Evolutionary conservation across 2,329 filamentous ascomycete genomes (phyloP).

Genomic region (Colletotrichum scovillei): DNA sequence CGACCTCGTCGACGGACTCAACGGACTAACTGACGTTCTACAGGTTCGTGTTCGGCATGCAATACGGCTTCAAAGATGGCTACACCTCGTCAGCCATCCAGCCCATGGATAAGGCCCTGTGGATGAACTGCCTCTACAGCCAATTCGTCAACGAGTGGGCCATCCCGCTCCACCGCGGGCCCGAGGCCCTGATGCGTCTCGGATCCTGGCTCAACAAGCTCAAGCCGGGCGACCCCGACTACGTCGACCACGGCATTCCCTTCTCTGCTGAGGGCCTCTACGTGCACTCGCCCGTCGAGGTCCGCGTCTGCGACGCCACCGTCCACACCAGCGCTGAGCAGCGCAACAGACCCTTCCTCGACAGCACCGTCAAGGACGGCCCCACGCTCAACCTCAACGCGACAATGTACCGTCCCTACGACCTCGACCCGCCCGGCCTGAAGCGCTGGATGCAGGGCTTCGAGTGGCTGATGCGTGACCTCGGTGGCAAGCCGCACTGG

Average conservation of each 20-base stretch:
- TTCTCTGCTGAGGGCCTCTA: constrained; percentile 83
- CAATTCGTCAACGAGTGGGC: constrained; percentile 99
- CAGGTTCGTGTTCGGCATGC: constrained; percentile 95
- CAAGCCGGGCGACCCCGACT: constrained; percentile 70
- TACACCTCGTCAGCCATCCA: constrained; percentile 80
- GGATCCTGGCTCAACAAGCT: constrained; percentile 84
- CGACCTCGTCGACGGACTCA: too few species aligned
- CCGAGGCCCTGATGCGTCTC: constrained; percentile 85
- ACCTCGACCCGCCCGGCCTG: constrained; percentile 79
- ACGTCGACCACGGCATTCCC: constrained; percentile 77
- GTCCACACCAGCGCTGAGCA: constrained; percentile 44
- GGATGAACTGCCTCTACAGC: constrained; percentile 98
- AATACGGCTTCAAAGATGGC: constrained; percentile 88
- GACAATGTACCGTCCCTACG: constrained; percentile 87
- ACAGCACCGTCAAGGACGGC: constrained; percentile 74
- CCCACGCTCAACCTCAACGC: constrained; percentile 92
- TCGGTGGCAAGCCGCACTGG: constrained; percentile 90
- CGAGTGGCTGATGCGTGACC: constrained; percentile 89
- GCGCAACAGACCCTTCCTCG: constrained; percentile 63
- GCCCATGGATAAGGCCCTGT: constrained; percentile 80
- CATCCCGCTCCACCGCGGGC: constrained; percentile 84
- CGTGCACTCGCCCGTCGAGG: constrained; percentile 91
- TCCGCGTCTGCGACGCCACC: constrained; percentile 82
- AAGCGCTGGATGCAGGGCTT: constrained; percentile 88
- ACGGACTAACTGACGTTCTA: background rate